Percentiles rank a stretch among this genome's conserved stretches.
These are phyloP conservation scores for Histomonas meleagridis DNA, from an alignment of 208 protist species.

Conservation along the genomic window DNA sequence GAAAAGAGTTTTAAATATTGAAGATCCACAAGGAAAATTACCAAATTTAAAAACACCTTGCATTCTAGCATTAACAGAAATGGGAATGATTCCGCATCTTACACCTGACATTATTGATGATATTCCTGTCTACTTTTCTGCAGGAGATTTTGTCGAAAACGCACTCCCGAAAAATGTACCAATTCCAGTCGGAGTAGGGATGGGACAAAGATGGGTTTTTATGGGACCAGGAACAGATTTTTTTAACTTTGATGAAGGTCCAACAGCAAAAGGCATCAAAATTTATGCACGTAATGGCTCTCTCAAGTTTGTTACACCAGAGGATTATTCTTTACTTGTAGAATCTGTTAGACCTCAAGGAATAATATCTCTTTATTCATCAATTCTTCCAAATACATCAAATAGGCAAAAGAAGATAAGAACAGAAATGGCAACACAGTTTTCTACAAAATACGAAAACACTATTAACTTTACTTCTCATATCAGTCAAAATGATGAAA, in stretches of 20 bases:
- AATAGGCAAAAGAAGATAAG: not conserved
- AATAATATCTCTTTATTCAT: slow-evolving; percentile 1
- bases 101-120: not conserved
- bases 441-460: not conserved
- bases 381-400: not conserved
- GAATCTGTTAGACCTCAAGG: not conserved
- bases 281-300: not conserved
- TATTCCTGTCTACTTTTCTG: not conserved
- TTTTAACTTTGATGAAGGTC: slow-evolving; percentile 4
- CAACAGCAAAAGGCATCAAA: not conserved
- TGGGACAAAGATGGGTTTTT: not conserved
- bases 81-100: not conserved
- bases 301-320: not conserved
- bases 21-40: not conserved
- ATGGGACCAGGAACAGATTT: not conserved
- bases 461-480: not conserved
- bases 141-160: not conserved
- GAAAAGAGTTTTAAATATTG: not conserved
- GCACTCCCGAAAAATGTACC: not conserved
- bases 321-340: not conserved
- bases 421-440: not conserved
- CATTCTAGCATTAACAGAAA: not conserved
- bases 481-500: not conserved
- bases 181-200: not conserved
- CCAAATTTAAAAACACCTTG: not conserved